A percentile compares a stretch with the other conserved stretches of the same genome.
These are phyloP conservation scores for Botrytis porri DNA, from an alignment of 2,329 filamentous ascomycete genomes.

Conservation along the genomic window DNA sequence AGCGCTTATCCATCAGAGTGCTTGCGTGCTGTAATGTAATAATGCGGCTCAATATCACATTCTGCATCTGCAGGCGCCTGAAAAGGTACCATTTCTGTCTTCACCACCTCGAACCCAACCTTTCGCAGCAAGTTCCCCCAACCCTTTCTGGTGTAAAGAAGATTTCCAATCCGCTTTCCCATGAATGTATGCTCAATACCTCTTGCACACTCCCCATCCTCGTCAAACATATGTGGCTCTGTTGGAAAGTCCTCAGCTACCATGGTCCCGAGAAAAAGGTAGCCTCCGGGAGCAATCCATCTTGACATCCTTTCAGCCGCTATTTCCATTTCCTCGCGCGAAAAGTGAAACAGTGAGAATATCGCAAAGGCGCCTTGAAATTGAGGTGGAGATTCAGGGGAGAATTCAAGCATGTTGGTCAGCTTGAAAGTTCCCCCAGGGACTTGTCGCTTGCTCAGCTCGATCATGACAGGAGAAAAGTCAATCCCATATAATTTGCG, in stretches of 20 bases:
- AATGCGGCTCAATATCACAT: constrained; percentile 13
- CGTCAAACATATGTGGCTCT: constrained; percentile 2
- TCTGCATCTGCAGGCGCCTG: not conserved
- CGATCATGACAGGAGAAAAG: constrained; percentile 38
- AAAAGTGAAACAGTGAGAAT: constrained; percentile 24
- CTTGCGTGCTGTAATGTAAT: constrained; percentile 5
- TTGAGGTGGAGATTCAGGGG: not conserved
- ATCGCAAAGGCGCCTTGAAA: constrained; percentile 23
- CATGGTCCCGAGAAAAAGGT: constrained; percentile 25
- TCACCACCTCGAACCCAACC: constrained; percentile 6
- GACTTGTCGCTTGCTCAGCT: constrained; percentile 21
- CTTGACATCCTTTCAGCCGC: constrained; percentile 16
- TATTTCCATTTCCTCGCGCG: constrained; percentile 20
- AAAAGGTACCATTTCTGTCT: not conserved
- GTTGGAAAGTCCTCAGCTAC: constrained; percentile 12
- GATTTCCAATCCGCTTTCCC: not conserved
- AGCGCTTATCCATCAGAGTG: not conserved
- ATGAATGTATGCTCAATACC: constrained; percentile 8
- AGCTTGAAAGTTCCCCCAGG: constrained; percentile 23
- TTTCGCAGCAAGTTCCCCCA: constrained; percentile 10
- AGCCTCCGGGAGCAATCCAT: constrained; percentile 24
- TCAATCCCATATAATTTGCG: constrained; percentile 26
- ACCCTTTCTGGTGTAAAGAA: not conserved
- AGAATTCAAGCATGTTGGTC: constrained; percentile 25
- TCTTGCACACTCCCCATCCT: constrained; percentile 6